Evolutionary conservation across 768 basidiomycete genomes (phyloP).

Genomic region (Rhizopogon vulgaris): DNA sequence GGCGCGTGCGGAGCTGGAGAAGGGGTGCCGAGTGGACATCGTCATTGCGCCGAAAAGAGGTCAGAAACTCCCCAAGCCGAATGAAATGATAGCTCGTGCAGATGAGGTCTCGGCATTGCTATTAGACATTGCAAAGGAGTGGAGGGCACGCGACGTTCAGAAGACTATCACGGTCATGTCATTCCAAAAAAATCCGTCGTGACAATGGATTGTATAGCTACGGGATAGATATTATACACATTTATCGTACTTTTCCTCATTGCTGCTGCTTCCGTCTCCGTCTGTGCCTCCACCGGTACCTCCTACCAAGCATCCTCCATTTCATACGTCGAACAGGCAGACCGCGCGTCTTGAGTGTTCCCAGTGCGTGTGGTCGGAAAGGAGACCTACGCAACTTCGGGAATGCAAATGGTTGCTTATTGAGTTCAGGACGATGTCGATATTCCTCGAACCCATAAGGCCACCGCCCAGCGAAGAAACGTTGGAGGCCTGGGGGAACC

Average conservation of each 20-base stretch:
- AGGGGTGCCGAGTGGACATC: slow-evolving; percentile 53
- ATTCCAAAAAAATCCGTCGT: slow-evolving; percentile 31
- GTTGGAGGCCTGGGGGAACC: slow-evolving; percentile 34
- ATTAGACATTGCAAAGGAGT: slow-evolving; percentile 47
- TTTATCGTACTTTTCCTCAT: slow-evolving; percentile 21
- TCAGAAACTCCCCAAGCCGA: slow-evolving; percentile 26
- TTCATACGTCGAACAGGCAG: slow-evolving; percentile 24
- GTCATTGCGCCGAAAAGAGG: slow-evolving; percentile 47
- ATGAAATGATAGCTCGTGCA: slow-evolving; percentile 40
- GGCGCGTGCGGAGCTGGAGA: slow-evolving; percentile 49
- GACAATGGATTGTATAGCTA: slow-evolving; percentile 1
- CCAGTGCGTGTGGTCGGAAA: slow-evolving; percentile 20
- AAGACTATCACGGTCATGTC: slow-evolving; percentile 34
- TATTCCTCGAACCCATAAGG: slow-evolving; percentile 14
- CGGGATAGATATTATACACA: slow-evolving; percentile 16
- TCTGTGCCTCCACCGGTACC: slow-evolving; percentile 13
- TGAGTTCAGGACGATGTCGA: slow-evolving; percentile 4
- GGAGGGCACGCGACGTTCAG: slow-evolving; percentile 38
- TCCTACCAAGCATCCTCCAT: slow-evolving; percentile 17
- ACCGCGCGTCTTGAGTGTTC: slow-evolving; percentile 26
- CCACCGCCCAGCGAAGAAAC: slow-evolving; percentile 34
- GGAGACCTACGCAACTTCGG: slow-evolving; percentile 10
- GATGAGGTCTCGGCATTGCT: slow-evolving; percentile 36
- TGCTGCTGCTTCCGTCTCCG: slow-evolving; percentile 7
- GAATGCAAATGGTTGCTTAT: slow-evolving; percentile 24